Base-by-base conservation (phyloP, 495 filamentous ascomycete species). In the Neurospora hispaniola region DNA sequence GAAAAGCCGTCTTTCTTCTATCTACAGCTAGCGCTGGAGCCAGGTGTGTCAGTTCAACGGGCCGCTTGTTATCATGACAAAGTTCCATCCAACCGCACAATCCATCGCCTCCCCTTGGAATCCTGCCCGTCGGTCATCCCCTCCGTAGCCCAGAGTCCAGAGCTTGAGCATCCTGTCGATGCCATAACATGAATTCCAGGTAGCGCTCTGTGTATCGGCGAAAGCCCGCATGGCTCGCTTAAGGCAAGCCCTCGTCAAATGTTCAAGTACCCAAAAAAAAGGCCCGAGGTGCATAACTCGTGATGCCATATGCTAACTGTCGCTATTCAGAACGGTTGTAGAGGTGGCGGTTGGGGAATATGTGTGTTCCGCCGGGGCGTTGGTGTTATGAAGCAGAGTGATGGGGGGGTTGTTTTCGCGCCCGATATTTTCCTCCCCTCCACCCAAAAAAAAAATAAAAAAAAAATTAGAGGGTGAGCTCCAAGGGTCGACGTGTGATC, bases 1-100 rank as follows among this genome's bases (percentile, higher is more conserved):
- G 41, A 71, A 72, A 69, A 39, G 54, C 27, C 27, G 54, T 66
- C 54, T 66, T 66, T 66, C 54, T 66, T 66, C 54, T 66, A 66
- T 66, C 54, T 66, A 38, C 35, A 38, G 35, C 35, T 38, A 66
- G 54, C 54, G 54, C 54, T 7, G 54, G 54, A 66, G 54, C 54
- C 27, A 27, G 54, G 23, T 62, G 35, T 62, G 27, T 18, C 54
- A 18, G 54, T 66, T 31, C 54, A 66, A 66, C 54, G 35, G 16
- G 54, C 54, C 54, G 27, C 54, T 66, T 66, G 54, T 66, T 66
- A 35, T 66, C 54, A 35, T 66, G 54, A 10, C 54, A 66, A 66
- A 66, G 27, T 35, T 66, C 54, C 54, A 66, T 66, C 54, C 54
- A 66, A 10, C 54, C 27, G 14, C 54, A 31, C 27, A 18, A 27